These are phyloP conservation scores for Penicillium manginii DNA, from an alignment of 495 filamentous ascomycete species.

Conservation along the genomic window DNA sequence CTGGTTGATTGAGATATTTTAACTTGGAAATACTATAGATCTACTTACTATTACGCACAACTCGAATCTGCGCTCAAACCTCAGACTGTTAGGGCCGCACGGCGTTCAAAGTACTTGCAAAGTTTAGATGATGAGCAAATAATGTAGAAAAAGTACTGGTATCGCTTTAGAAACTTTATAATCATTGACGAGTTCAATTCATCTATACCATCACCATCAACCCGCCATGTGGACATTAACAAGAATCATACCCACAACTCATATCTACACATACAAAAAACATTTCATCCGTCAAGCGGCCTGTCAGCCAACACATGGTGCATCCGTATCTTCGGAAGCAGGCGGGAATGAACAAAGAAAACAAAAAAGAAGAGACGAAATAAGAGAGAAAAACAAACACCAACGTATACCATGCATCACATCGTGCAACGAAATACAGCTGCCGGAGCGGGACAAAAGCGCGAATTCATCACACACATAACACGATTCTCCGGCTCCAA, in stretches of 20 bases:
- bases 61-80: background rate
- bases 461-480: constrained; percentile 29
- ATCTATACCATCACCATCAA: constrained; percentile 18
- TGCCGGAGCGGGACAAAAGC: constrained; percentile 1
- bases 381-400: constrained; percentile 6
- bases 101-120: background rate
- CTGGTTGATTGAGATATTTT: constrained; percentile 4
- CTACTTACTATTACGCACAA: background rate
- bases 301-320: constrained; percentile 4
- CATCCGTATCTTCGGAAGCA: constrained; percentile 6
- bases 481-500: constrained; percentile 20
- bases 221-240: background rate
- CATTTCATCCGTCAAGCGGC: constrained; percentile 8
- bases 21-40: background rate
- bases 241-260: constrained; percentile 6
- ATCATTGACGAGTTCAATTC: constrained; percentile 9
- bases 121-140: too few species aligned
- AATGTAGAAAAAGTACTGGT: too few species aligned
- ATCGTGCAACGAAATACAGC: constrained; percentile 15
- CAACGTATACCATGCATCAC: constrained; percentile 15
- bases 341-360: constrained; percentile 8
- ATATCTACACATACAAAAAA: constrained; percentile 29
- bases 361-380: constrained; percentile 11
- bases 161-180: too few species aligned
- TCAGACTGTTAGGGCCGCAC: background rate